Conservation (phyloP, 352 stramenopile genomes). For the Globisporangium lucens region DNA sequence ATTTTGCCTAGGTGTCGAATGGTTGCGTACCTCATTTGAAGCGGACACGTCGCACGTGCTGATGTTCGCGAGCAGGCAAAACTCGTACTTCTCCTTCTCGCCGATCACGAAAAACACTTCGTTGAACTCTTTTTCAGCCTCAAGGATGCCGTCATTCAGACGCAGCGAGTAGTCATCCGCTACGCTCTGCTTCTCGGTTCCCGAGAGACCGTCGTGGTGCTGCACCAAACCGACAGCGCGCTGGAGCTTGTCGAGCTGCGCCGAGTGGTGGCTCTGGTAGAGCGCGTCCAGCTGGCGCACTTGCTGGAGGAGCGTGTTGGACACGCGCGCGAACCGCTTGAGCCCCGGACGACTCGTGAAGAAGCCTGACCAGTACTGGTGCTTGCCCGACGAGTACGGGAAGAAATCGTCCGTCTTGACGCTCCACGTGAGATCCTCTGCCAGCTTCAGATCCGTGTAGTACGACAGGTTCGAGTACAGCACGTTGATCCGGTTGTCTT, state of each 20-base stretch:
- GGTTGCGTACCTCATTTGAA: constrained; percentile 37
- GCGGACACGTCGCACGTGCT: constrained; percentile 87
- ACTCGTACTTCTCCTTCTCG: constrained; percentile 56
- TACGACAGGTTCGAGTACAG: constrained; percentile 96
- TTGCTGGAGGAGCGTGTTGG: constrained; percentile 87
- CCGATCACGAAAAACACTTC: constrained; percentile 73
- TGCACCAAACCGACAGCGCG: constrained; percentile 91
- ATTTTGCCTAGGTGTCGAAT: neutral
- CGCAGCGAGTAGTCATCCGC: constrained; percentile 94
- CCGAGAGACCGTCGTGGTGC: constrained; percentile 96
- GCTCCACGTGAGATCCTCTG: constrained; percentile 71
- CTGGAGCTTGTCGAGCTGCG: constrained; percentile 63
- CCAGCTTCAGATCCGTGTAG: constrained; percentile 94
- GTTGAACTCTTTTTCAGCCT: constrained; percentile 65
- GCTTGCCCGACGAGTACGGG: constrained; percentile 90
- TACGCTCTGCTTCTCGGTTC: constrained; percentile 95
- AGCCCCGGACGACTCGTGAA: constrained; percentile 93
- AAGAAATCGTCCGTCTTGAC: constrained; percentile 97
- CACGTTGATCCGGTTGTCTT: constrained; percentile 89
- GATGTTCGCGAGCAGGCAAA: constrained; percentile 87
- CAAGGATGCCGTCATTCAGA: constrained; percentile 81
- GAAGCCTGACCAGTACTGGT: constrained; percentile 96
- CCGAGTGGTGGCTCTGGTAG: constrained; percentile 61
- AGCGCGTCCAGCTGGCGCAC: constrained; percentile 89
- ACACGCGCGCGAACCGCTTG: constrained; percentile 91